Percentiles rank a stretch among this genome's conserved stretches.
Conservation (phyloP, 2,329 filamentous ascomycete species). For the Xylariaceae sp. region DNA sequence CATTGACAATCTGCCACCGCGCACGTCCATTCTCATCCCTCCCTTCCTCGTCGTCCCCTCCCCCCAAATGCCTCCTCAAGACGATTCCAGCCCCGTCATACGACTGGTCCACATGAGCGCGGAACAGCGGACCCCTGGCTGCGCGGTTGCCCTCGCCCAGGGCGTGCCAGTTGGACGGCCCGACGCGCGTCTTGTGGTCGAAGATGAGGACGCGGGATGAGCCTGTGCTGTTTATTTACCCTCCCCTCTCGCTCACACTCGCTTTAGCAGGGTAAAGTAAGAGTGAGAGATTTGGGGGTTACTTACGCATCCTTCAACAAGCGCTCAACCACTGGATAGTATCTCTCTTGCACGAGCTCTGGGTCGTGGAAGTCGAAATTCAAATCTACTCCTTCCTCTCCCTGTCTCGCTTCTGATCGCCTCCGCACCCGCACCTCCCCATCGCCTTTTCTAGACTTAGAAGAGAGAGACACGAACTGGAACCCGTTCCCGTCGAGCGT, state of each 20-base stretch:
- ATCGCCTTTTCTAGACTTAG: too few species aligned
- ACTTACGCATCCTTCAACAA: slow-evolving; percentile 51
- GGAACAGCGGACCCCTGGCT: slow-evolving; percentile 27
- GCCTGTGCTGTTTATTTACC: slow-evolving; percentile 44
- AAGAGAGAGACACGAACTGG: too few species aligned
- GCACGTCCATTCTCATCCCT: slow-evolving; percentile 30
- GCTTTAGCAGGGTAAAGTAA: too few species aligned
- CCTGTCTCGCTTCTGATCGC: too few species aligned
- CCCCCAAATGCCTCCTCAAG: slow-evolving; percentile 28
- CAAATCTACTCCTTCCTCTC: too few species aligned
- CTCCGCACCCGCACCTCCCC: too few species aligned
- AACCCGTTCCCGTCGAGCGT: slow-evolving; percentile 39
- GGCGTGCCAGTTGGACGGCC: slow-evolving; percentile 55
- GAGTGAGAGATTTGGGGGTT: too few species aligned
- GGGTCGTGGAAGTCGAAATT: slow-evolving; percentile 48
- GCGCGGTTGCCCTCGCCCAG: slow-evolving; percentile 55
- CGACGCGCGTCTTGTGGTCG: slow-evolving; percentile 64
- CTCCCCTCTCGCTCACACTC: too few species aligned
- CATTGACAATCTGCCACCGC: slow-evolving; percentile 30
- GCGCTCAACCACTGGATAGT: slow-evolving; percentile 68
- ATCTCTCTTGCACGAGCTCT: slow-evolving; percentile 52
- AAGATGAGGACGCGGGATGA: slow-evolving; percentile 60
- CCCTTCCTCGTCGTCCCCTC: slow-evolving; percentile 31
- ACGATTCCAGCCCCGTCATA: slow-evolving; percentile 35
- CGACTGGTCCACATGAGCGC: slow-evolving; percentile 35